phyloP scores from a whole-genome alignment of 192 early-diverging fungal genomes.

The Jimgerdemannia flammicorona region DNA sequence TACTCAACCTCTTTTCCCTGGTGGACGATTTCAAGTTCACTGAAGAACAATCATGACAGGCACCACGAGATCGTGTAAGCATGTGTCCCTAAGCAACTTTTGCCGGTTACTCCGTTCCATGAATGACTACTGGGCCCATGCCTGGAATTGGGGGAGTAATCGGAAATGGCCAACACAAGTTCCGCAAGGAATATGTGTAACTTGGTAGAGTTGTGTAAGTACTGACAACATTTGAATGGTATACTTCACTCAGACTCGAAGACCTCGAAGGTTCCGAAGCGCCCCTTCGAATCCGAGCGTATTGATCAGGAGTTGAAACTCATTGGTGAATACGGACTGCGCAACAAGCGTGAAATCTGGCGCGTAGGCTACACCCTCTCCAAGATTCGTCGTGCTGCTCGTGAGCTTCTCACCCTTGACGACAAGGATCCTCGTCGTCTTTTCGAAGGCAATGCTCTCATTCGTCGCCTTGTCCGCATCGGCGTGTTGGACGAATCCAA shows the following conservation, averaged over 20 bases:
- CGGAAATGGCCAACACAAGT: background rate
- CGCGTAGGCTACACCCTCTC: conserved; percentile 95
- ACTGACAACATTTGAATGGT: background rate
- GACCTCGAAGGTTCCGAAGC: conserved; percentile 94
- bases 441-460: conserved; percentile 99
- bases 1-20: too few relatives aligned
- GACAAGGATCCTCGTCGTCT: conserved; percentile 96
- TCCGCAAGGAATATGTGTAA: background rate
- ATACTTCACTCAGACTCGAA: conserved; percentile 46
- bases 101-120: too few relatives aligned
- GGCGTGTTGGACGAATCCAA: conserved; percentile 97
- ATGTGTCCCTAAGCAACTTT: too few relatives aligned
- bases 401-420: conserved; percentile 97
- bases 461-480: conserved; percentile 97
- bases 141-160: too few relatives aligned
- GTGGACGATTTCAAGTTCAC: too few relatives aligned
- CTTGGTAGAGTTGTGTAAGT: background rate
- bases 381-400: conserved; percentile 99
- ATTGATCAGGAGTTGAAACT: conserved; percentile 93
- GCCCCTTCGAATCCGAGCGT: conserved; percentile 96
- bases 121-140: too few relatives aligned
- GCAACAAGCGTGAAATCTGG: conserved; percentile 99
- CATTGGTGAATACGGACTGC: conserved; percentile 95
- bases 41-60: too few relatives aligned
- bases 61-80: too few relatives aligned